Evolutionary conservation across 2,329 filamentous ascomycete species (phyloP).

Genomic region (Colletotrichum tamarilloi): DNA sequence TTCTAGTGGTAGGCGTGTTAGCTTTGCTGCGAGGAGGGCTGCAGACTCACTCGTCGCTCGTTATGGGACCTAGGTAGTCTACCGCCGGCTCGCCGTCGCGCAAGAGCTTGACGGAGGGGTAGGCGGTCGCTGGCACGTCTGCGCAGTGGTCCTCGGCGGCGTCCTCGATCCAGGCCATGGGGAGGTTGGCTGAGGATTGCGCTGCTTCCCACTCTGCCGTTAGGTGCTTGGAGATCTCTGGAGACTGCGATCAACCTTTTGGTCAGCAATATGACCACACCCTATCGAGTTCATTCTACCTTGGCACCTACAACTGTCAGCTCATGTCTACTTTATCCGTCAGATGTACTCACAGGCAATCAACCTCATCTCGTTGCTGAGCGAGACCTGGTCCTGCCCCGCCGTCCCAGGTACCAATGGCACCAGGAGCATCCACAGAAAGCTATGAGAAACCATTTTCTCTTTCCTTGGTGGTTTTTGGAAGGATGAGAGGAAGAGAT

Average conservation of each 20-base stretch:
- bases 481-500: neutral
- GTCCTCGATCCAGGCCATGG: conserved; percentile 7
- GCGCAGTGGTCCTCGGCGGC: conserved; percentile 1
- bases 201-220: conserved; percentile 11
- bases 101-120: conserved; percentile 18
- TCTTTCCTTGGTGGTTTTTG: neutral
- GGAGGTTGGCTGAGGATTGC: conserved; percentile 10
- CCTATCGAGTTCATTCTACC: neutral
- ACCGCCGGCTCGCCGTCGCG: neutral
- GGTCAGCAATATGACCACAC: neutral
- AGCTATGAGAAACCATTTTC: neutral
- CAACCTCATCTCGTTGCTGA: neutral
- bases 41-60: conserved; percentile 14
- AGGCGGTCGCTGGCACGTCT: neutral
- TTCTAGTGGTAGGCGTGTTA: conserved; percentile 30
- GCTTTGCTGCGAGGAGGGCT: neutral
- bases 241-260: neutral
- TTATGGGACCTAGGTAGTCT: conserved; percentile 13
- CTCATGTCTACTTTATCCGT: neutral
- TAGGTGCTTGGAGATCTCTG: neutral
- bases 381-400: neutral
- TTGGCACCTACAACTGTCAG: conserved; percentile 6
- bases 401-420: neutral
- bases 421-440: neutral
- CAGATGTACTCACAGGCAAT: conserved; percentile 23